phyloP scores from a whole-genome alignment of 345 rosid species.

The Gossypium bickii region DNA sequence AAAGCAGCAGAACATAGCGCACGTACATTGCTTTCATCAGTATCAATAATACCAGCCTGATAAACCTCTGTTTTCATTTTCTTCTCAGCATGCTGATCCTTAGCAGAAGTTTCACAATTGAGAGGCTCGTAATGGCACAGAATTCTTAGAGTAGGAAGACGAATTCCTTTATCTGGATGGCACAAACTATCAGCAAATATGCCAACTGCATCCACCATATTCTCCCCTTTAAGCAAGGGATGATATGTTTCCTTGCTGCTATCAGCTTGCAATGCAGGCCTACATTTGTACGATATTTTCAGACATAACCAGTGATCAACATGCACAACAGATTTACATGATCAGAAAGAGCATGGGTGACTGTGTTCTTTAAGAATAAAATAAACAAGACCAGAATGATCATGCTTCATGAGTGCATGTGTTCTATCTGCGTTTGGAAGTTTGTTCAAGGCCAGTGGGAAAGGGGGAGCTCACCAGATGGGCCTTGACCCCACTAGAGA shows the following conservation, averaged over 20 bases:
- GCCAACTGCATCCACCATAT: conserved; percentile 38
- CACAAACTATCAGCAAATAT: conserved; percentile 62
- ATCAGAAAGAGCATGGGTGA: background rate
- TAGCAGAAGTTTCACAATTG: conserved; percentile 26
- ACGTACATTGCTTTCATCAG: conserved; percentile 49
- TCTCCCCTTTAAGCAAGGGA: conserved; percentile 47
- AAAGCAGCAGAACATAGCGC: conserved; percentile 1
- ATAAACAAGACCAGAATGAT: background rate
- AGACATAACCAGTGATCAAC: conserved; percentile 17
- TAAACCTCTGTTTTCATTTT: conserved; percentile 45
- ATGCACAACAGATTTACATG: conserved; percentile 9
- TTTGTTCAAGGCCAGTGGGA: background rate
- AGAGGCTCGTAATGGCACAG: conserved; percentile 60
- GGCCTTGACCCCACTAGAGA: background rate
- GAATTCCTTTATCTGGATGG: conserved; percentile 62
- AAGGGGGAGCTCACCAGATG: background rate
- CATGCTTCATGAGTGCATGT: background rate
- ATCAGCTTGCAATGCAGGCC: conserved; percentile 40
- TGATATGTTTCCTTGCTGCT: conserved; percentile 21
- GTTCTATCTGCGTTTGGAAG: background rate
- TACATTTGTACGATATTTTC: conserved; percentile 23
- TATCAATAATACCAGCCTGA: conserved; percentile 18
- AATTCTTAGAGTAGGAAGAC: conserved; percentile 67
- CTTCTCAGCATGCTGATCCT: conserved; percentile 43
- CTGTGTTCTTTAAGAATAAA: background rate